Percentiles rank a stretch among this genome's conserved stretches.
Evolutionary conservation across 257 asterid species (phyloP).

Genomic region (Pogostemon cablin): DNA sequence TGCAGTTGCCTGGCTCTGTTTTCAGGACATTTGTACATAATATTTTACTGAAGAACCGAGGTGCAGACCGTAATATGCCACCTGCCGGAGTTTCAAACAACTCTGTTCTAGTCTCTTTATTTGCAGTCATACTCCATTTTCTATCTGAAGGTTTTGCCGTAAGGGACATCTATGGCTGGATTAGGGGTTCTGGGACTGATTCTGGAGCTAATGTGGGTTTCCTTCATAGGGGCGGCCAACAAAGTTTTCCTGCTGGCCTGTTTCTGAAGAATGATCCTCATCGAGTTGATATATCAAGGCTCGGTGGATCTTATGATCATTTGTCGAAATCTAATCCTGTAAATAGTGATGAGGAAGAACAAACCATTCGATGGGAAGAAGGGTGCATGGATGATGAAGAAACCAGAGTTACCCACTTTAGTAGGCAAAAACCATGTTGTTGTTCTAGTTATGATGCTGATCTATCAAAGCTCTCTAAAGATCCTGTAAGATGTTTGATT

Average conservation of each 20-base stretch:
- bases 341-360: constrained; percentile 57
- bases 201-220: constrained; percentile 76
- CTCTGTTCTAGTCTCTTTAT: constrained; percentile 87
- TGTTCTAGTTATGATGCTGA: constrained; percentile 72
- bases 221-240: constrained; percentile 93
- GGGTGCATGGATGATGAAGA: constrained; percentile 88
- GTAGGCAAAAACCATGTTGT: constrained; percentile 87
- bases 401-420: constrained; percentile 67
- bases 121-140: constrained; percentile 81
- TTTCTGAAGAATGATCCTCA: constrained; percentile 85
- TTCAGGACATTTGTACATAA: constrained; percentile 82
- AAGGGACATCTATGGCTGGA: constrained; percentile 72
- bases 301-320: constrained; percentile 90
- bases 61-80: constrained; percentile 87
- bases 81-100: constrained; percentile 96
- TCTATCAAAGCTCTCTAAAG: constrained; percentile 56
- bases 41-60: constrained; percentile 86
- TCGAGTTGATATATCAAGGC: constrained; percentile 81
- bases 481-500: constrained; percentile 48
- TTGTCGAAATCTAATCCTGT: constrained; percentile 62
- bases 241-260: constrained; percentile 73
- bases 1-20: constrained; percentile 86
- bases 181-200: constrained; percentile 58
- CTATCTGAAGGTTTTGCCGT: constrained; percentile 78
- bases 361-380: constrained; percentile 91